A percentile compares a stretch with the other conserved stretches of the same genome.
phyloP scores from a whole-genome alignment of 2,329 filamentous ascomycete genomes.

The Pseudopithomyces chartarum region DNA sequence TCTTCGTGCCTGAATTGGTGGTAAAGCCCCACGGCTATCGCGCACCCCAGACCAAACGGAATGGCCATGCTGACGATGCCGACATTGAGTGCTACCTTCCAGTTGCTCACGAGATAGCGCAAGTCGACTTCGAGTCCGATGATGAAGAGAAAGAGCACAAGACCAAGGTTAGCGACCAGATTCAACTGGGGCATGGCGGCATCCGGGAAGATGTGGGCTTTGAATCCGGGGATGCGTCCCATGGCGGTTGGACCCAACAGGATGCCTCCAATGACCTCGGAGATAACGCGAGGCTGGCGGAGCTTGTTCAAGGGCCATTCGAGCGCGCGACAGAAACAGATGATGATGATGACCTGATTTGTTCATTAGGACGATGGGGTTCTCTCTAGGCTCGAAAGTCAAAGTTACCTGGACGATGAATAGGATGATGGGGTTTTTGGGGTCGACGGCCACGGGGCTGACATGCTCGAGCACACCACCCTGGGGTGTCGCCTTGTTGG shows the following conservation, averaged over 20 bases:
- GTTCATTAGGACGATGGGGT: neutral
- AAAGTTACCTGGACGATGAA: constrained; percentile 74
- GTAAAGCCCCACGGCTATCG: constrained; percentile 80
- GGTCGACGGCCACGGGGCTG: constrained; percentile 70
- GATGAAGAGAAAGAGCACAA: constrained; percentile 85
- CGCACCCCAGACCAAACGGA: constrained; percentile 81
- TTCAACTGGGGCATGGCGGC: constrained; percentile 75
- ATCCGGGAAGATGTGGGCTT: constrained; percentile 74
- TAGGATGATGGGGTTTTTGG: constrained; percentile 73
- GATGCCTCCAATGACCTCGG: constrained; percentile 84
- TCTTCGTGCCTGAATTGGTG: constrained; percentile 68
- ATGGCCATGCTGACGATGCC: constrained; percentile 79
- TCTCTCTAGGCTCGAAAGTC: neutral
- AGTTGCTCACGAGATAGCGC: constrained; percentile 76
- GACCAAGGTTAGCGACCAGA: constrained; percentile 80
- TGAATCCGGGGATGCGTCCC: constrained; percentile 82
- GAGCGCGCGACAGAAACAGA: constrained; percentile 73
- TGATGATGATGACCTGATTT: constrained; percentile 69
- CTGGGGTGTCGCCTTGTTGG: constrained; percentile 53
- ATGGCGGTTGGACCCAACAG: constrained; percentile 85
- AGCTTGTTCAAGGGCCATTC: constrained; percentile 79
- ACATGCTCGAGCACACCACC: constrained; percentile 73
- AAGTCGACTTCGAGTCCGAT: constrained; percentile 88
- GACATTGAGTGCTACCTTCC: constrained; percentile 78
- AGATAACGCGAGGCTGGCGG: constrained; percentile 80